Conservation (phyloP, 129 eudicot genomes). For the Calendula officinalis region DNA sequence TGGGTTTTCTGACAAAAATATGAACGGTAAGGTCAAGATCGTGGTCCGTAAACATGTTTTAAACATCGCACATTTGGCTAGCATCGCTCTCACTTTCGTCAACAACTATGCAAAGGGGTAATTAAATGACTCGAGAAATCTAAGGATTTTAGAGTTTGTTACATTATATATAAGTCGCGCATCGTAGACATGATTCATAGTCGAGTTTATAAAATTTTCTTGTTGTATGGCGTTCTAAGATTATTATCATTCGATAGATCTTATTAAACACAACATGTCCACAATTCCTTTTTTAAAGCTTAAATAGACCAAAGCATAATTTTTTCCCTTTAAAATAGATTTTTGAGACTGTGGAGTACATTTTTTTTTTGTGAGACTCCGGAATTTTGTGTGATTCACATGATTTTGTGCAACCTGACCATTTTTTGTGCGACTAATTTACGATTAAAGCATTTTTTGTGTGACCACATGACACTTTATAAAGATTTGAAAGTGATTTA, state of each 20-base stretch:
- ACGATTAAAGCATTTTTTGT: no score
- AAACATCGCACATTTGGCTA: slow-evolving; percentile 40
- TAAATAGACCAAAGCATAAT: no score
- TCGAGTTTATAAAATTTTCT: background rate
- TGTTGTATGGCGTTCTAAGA: background rate
- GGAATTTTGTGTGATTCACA: no score
- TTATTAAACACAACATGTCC: background rate
- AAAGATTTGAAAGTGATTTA: no score
- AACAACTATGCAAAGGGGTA: slow-evolving; percentile 37
- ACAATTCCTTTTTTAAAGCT: background rate
- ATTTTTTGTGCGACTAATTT: no score
- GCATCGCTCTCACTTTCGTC: slow-evolving; percentile 47
- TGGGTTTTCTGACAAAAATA: slow-evolving; percentile 28
- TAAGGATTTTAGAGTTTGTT: background rate
- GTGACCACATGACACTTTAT: no score
- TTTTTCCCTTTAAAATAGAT: no score
- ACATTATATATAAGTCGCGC: background rate
- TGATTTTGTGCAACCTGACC: no score
- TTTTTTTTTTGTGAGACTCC: no score
- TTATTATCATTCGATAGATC: background rate
- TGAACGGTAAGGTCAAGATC: slow-evolving; percentile 30
- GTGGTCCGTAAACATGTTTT: slow-evolving; percentile 33
- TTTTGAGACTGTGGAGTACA: no score
- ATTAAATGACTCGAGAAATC: background rate
- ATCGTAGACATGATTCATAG: slow-evolving; percentile 5